Evolutionary conservation across 164 flowering plant species (phyloP), one percentile per base, ranked within the genome.

Genomic region (Umbellularia californica): DNA sequence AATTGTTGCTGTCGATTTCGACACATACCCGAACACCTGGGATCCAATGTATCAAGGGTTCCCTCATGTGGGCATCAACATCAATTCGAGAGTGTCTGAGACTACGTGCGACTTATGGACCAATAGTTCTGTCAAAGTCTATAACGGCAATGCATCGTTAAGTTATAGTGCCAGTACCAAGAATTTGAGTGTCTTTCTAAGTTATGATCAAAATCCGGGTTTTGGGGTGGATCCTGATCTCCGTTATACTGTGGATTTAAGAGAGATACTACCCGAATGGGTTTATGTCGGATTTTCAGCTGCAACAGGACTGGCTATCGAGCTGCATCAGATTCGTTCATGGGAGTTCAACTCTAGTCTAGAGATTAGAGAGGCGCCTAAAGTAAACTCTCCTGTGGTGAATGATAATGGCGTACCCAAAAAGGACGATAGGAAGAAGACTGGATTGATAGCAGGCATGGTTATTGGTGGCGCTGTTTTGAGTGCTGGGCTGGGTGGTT

Each of bases 271-370:
- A 58, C 81, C 84, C 4, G 79, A 82, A n/a, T 5, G 19, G n/a
- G 77, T 82, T 28, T 58, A 73, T 9, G 69, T 78, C 0, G 82
- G 82, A 24, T 76, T 80, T 47, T 82, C 82, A 7, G 84, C 81
- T 9, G 73, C 81, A 0, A 82, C 81, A 0, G 82, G 82, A 0
- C 3, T 41, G 70, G 70, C 75, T 30, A 71, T 68, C 1, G 82
- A 75, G 27, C 69, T 75, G 25, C 82, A 80, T 60, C 74, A 68
- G 41, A 77, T 82, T 28, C 30, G 58, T 17, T 71, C 72, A 0
- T 82, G 84, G 84, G 70, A 71, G 65, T 79, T 82, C 24, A 64
- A 22, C 10, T 72, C 81, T 1, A 65, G 17, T 5, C 33, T 69
- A 22, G 28, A 69, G 41, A 25, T 65, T n/a, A 2, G 5, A 0